These are phyloP conservation scores for Magnaporthales sp. DNA, from an alignment of 2,329 filamentous ascomycete species.

Conservation along the genomic window DNA sequence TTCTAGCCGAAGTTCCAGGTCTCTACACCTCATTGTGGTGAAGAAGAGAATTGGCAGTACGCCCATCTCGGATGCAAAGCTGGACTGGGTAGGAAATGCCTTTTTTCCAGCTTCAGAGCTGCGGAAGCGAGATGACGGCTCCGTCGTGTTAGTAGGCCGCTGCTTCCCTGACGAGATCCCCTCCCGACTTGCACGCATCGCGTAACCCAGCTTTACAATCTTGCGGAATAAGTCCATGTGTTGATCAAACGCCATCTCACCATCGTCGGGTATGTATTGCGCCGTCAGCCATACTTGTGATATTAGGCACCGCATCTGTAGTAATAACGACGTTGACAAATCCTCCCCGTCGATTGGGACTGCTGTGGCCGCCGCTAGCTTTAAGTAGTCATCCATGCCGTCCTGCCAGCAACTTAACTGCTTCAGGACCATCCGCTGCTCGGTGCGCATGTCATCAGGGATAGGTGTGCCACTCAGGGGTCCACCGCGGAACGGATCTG, in stretches of 20 bases:
- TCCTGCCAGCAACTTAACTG: not conserved
- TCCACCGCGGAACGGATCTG: not conserved
- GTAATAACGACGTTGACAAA: constrained; percentile 15
- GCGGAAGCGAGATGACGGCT: not conserved
- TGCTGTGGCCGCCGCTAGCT: not conserved
- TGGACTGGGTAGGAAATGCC: not conserved
- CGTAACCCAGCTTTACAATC: constrained; percentile 21
- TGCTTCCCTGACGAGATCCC: not conserved
- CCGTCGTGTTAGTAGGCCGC: too few relatives aligned
- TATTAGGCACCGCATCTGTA: constrained; percentile 27
- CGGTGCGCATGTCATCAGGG: constrained; percentile 5
- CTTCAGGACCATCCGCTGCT: constrained; percentile 2
- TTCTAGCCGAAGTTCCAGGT: constrained; percentile 28
- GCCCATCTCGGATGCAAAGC: constrained; percentile 34
- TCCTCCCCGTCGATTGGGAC: not conserved
- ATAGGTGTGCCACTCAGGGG: not conserved
- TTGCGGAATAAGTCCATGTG: constrained; percentile 27
- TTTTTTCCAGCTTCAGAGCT: not conserved
- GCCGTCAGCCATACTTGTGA: constrained; percentile 23
- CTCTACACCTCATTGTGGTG: constrained; percentile 28
- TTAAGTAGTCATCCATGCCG: not conserved
- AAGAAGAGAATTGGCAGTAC: constrained; percentile 33
- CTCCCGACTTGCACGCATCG: constrained; percentile 2
- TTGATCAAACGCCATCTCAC: constrained; percentile 25
- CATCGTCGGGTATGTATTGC: constrained; percentile 17